Percentiles rank a stretch among this genome's conserved stretches.
Evolutionary conservation across 257 asterid genomes (phyloP).

Genomic region (Oldenlandia corymbosa): DNA sequence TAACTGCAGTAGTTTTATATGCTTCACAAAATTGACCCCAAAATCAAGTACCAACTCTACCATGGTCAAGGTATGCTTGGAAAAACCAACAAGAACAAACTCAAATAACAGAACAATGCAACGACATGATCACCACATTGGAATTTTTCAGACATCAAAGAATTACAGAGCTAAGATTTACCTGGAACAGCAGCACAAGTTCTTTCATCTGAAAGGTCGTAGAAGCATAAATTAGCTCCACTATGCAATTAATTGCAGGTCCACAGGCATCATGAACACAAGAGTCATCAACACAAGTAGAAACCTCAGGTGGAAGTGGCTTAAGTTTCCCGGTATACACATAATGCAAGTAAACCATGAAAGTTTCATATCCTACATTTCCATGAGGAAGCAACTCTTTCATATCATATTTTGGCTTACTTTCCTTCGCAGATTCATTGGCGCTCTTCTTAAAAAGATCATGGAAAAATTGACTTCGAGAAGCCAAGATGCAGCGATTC

Average conservation of each 20-base stretch:
- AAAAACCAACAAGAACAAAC: too few relatives aligned
- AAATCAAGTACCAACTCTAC: too few relatives aligned
- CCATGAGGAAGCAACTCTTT: slow-evolving; percentile 46
- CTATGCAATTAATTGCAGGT: slow-evolving; percentile 71
- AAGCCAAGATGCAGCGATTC: slow-evolving; percentile 76
- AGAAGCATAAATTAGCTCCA: slow-evolving; percentile 84
- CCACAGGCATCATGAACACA: slow-evolving; percentile 82
- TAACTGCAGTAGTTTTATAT: not conserved
- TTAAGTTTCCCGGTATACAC: slow-evolving; percentile 70
- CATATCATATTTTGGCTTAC: slow-evolving; percentile 54
- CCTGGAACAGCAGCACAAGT: slow-evolving; percentile 72
- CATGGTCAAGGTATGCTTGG: too few relatives aligned
- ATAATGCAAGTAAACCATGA: slow-evolving; percentile 36
- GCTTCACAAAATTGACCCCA: not conserved
- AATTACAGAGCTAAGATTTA: not conserved
- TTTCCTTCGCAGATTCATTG: slow-evolving; percentile 26
- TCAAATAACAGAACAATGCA: not conserved
- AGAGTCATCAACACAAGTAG: slow-evolving; percentile 69
- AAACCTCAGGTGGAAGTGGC: slow-evolving; percentile 60
- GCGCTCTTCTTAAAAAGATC: slow-evolving; percentile 29
- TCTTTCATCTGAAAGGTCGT: slow-evolving; percentile 71
- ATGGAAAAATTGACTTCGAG: slow-evolving; percentile 48
- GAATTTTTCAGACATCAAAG: not conserved
- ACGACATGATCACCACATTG: not conserved
- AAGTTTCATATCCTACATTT: slow-evolving; percentile 55